These are phyloP conservation scores for Salvia sclarea DNA, from an alignment of 305 asterid genomes.

Conservation along the genomic window DNA sequence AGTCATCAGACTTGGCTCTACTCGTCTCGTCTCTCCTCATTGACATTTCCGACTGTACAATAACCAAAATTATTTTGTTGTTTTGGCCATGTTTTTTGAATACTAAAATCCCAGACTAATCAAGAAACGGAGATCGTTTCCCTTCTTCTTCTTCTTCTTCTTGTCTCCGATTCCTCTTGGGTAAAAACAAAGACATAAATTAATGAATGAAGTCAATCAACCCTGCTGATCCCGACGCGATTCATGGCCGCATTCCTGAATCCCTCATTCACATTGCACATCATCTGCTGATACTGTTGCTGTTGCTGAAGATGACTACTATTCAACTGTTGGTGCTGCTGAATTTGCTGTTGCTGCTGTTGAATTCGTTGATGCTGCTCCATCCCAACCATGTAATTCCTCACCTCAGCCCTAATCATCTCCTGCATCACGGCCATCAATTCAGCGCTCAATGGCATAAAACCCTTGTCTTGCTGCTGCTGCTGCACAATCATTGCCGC, in stretches of 20 bases:
- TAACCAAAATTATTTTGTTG: constrained; percentile 35
- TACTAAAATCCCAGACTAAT: constrained; percentile 24
- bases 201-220: constrained; percentile 42
- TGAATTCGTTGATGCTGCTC: constrained; percentile 43
- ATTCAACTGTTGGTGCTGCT: constrained; percentile 28
- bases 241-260: constrained; percentile 64
- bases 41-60: constrained; percentile 38
- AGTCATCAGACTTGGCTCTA: not conserved
- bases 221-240: constrained; percentile 60
- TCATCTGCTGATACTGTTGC: constrained; percentile 44
- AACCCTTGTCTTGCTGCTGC: constrained; percentile 45
- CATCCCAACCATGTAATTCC: constrained; percentile 66
- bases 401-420: constrained; percentile 81
- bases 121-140: constrained; percentile 59
- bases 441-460: constrained; percentile 68
- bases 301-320: constrained; percentile 29
- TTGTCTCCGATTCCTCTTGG: constrained; percentile 14
- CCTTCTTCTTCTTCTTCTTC: not conserved
- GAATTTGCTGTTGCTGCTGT: constrained; percentile 30
- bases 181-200: not conserved
- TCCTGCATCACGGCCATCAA: constrained; percentile 81
- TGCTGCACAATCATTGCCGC: not conserved
- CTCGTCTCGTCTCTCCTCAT: not conserved
- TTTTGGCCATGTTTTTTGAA: constrained; percentile 12
- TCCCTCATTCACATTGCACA: constrained; percentile 59